These are phyloP conservation scores for Aspergillus puulaauensis DNA, from an alignment of 2,329 filamentous ascomycete genomes.

Conservation along the genomic window DNA sequence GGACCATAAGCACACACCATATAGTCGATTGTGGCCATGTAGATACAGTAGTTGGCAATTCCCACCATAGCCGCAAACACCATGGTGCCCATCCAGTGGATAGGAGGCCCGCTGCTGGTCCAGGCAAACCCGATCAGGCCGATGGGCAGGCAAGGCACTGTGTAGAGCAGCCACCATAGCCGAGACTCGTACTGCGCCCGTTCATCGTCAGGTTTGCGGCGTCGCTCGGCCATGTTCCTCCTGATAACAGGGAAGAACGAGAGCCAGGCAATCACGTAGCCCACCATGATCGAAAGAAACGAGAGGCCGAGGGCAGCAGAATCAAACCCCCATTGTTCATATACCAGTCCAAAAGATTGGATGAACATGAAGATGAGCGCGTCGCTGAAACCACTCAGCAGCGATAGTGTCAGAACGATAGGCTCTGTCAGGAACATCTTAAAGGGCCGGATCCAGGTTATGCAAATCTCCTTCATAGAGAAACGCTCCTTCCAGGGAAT, in stretches of 20 bases:
- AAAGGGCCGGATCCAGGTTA: slow-evolving; percentile 61
- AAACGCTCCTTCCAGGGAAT: slow-evolving; percentile 60
- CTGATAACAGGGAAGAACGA: slow-evolving; percentile 57
- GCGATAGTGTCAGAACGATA: slow-evolving; percentile 61
- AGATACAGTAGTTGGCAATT: slow-evolving; percentile 63
- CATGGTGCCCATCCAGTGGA: slow-evolving; percentile 64
- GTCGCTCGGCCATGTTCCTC: slow-evolving; percentile 47
- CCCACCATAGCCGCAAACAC: slow-evolving; percentile 61
- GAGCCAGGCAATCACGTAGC: slow-evolving; percentile 60
- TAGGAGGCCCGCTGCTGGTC: slow-evolving; percentile 55
- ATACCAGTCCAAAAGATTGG: slow-evolving; percentile 61
- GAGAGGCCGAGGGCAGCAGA: slow-evolving; percentile 49
- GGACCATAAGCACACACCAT: slow-evolving; percentile 67
- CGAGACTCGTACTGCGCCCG: slow-evolving; percentile 65
- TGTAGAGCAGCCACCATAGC: slow-evolving; percentile 61
- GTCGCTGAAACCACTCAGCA: slow-evolving; percentile 64
- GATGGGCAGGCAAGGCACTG: slow-evolving; percentile 59
- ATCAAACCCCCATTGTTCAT: slow-evolving; percentile 59
- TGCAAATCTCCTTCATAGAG: slow-evolving; percentile 56
- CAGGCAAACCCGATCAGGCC: slow-evolving; percentile 65
- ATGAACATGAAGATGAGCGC: slow-evolving; percentile 68
- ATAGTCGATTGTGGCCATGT: slow-evolving; percentile 68
- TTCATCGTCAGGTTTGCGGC: slow-evolving; percentile 49
- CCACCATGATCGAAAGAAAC: slow-evolving; percentile 58
- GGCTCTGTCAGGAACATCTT: slow-evolving; percentile 65